Evolutionary conservation across 148 eudicot genomes (phyloP).

Genomic region (Pharnaceum exiguum): DNA sequence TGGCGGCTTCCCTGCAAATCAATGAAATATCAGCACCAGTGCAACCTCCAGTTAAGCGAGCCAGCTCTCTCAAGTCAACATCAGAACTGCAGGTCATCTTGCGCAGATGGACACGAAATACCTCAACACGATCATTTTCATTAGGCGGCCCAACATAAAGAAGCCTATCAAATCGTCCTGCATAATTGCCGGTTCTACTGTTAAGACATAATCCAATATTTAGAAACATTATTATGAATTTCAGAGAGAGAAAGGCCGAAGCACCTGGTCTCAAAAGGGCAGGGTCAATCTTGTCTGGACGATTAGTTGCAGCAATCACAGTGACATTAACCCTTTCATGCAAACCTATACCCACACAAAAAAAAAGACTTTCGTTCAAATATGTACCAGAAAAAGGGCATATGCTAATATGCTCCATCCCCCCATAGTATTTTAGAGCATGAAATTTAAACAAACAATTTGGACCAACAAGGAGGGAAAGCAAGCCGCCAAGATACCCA

Average conservation of each 20-base stretch:
- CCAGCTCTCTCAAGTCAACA: conserved; percentile 54
- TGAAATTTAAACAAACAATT: too few species aligned
- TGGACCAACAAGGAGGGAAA: too few species aligned
- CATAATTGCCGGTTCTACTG: conserved; percentile 12
- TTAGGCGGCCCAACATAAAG: conserved; percentile 85
- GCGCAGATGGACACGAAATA: conserved; percentile 70
- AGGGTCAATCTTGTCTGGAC: conserved; percentile 94
- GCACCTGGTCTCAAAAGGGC: conserved; percentile 97
- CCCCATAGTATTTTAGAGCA: too few species aligned
- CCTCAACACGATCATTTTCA: conserved; percentile 62
- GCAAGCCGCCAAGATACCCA: too few species aligned
- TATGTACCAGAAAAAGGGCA: too few species aligned
- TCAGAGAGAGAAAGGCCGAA: background rate
- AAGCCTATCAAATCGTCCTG: conserved; percentile 89
- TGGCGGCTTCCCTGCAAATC: conserved; percentile 77
- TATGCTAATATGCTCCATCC: too few species aligned
- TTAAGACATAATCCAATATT: conserved; percentile 2
- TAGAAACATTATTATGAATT: background rate
- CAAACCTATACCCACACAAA: conserved; percentile 70
- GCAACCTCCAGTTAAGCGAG: conserved; percentile 66
- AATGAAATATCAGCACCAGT: conserved; percentile 92
- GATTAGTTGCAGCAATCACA: conserved; percentile 95
- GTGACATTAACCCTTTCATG: conserved; percentile 82
- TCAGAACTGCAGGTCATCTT: conserved; percentile 63
- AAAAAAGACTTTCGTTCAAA: background rate